Evolutionary conservation across 257 asterid genomes (phyloP), one percentile per base, ranked within the genome.

Genomic region (Solanum ossicruentum): DNA sequence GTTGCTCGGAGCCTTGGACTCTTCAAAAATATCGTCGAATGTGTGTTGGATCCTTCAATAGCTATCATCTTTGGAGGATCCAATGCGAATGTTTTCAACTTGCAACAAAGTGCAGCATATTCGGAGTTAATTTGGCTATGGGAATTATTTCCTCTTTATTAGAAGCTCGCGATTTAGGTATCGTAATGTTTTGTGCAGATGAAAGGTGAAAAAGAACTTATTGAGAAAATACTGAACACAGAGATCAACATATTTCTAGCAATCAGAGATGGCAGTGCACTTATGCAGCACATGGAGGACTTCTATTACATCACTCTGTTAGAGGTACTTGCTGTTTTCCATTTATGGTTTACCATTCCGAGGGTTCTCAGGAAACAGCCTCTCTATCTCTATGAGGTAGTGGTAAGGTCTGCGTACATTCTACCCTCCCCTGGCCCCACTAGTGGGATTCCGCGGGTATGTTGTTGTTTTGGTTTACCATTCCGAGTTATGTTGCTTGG

Each of bases 221-320:
- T 96, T 11, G 98, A 95, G 92, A 96, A 95, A 85, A 96, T 96
- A 87, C 81, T 95, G 89, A 96, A 93, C 93, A 95, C 99, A 5
- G 98, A 96, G 87, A 96, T 96, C 61, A 96, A 92, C 84, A 93
- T 96, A 69, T 96, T 96, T 92, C 97, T 89, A 10, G 81, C 98
- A n/a, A 95, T 96, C 63, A 91, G 99, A 92, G 99, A 96, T 86
- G 99, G 98, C 65, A 96, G 93, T 91, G 99, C 98, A 75, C 97
- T 96, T 10, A 95, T 95, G 99, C 99, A 96, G 91, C 99, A 96
- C 67, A 96, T 96, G 99, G 99, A 96, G 89, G 98, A 96, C 89
- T 96, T 96, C 92, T 96, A 96, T 72, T 96, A 96, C 85, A 88
- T 96, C 52, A 86, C 97, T 7, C 88, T 96, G 85, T 92, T 96